These are phyloP conservation scores for Actinomucor elegans DNA, from an alignment of 371 early-diverging fungal genomes.

Conservation along the genomic window DNA sequence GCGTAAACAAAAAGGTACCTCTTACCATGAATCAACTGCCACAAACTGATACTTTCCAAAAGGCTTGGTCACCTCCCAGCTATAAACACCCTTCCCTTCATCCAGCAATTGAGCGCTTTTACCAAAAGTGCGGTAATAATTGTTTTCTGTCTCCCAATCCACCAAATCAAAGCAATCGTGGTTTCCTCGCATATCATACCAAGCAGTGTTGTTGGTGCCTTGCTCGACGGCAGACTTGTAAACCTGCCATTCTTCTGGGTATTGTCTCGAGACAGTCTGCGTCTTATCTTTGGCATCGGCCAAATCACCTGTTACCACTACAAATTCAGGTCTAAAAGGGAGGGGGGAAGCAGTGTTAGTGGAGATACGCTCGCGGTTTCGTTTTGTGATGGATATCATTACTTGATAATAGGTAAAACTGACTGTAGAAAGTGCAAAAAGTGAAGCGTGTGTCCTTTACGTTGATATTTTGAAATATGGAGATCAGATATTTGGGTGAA, in stretches of 20 bases:
- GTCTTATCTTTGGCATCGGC: conserved; percentile 82
- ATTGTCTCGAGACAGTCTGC: conserved; percentile 68
- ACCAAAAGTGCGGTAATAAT: conserved; percentile 62
- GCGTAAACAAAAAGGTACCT: background rate
- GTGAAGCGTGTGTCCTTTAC: conserved; percentile 69
- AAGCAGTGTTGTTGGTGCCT: conserved; percentile 41
- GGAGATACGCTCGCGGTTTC: background rate
- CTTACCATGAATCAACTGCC: conserved; percentile 81
- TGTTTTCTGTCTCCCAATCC: conserved; percentile 57
- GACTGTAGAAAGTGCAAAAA: conserved; percentile 76
- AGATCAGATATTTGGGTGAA: conserved; percentile 83
- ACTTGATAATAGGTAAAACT: conserved; percentile 59
- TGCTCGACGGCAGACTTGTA: conserved; percentile 67
- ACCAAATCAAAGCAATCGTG: conserved; percentile 86
- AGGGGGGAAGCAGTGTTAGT: no score
- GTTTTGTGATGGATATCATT: background rate
- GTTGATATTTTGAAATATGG: conserved; percentile 75
- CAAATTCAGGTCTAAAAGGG: conserved; percentile 63
- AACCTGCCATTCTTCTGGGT: conserved; percentile 80
- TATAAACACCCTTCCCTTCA: conserved; percentile 60
- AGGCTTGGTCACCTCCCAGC: conserved; percentile 52
- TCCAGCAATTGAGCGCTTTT: conserved; percentile 41
- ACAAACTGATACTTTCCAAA: conserved; percentile 83
- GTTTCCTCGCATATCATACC: conserved; percentile 88
- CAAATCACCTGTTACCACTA: conserved; percentile 78